Conservation (phyloP, 768 basidiomycete genomes). For the Brasilioporus rufonigricans region DNA sequence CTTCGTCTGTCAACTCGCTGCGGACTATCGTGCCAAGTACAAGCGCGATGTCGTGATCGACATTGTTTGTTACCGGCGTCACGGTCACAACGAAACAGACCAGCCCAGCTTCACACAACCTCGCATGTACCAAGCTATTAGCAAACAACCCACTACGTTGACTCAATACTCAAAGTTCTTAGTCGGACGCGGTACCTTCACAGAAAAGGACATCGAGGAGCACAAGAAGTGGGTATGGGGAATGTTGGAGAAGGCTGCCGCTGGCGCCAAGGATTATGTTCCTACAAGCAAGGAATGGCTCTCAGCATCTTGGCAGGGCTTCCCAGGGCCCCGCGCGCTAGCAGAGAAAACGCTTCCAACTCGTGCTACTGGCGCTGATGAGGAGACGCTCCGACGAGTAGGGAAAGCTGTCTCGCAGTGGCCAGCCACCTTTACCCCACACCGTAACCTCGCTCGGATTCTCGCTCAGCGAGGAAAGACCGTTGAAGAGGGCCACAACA, state of each 20-base stretch:
- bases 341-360: conserved; percentile 92
- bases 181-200: conserved; percentile 88
- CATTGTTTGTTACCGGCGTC: conserved; percentile 97
- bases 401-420: conserved; percentile 86
- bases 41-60: conserved; percentile 99
- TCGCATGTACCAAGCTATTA: conserved; percentile 96
- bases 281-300: conserved; percentile 97
- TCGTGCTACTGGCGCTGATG: conserved; percentile 78
- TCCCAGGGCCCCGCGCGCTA: conserved; percentile 95
- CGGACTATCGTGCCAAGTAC: conserved; percentile 97
- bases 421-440: conserved; percentile 82
- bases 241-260: conserved; percentile 95
- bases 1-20: conserved; percentile 96
- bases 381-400: conserved; percentile 73
- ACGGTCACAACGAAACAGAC: conserved; percentile 99
- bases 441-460: conserved; percentile 94
- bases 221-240: conserved; percentile 99
- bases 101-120: conserved; percentile 99
- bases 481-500: conserved; percentile 85
- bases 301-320: conserved; percentile 96
- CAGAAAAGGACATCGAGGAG: conserved; percentile 93
- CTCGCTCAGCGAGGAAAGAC: conserved; percentile 84
- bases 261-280: conserved; percentile 92
- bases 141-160: conserved; percentile 88
- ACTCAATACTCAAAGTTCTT: conserved; percentile 92